Base-by-base conservation (phyloP, 805 yeast genomes). In the Kuraishia ogatae region DNA sequence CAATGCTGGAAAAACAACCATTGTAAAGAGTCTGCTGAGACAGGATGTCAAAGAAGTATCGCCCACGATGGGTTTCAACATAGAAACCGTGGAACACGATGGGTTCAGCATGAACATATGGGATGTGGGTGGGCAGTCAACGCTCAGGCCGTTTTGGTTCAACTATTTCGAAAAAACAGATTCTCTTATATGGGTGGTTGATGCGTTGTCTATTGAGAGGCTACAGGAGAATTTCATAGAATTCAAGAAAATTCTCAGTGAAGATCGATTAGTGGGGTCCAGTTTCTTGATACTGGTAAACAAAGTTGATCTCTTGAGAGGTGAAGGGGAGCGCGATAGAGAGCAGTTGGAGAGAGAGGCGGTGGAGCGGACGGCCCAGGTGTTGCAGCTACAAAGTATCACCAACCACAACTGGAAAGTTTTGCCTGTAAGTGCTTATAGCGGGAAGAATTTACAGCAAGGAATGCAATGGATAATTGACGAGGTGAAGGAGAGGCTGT, bases 71-170 rank as follows among this genome's bases (percentile, higher is more conserved):
- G 98, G 98, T 17, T 93, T 92, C 69, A 85, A 83, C 60, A 90
- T 90, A 58, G 74, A 78, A 50, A 80, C 89, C 1, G 60, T 85
- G 2, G 62, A 65, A 1, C 66, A 71, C 57, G 57, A 66, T 1
- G 75, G 69, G 11, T 74, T 62, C 58, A 72, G 71, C 39, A 63
- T 84, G 50, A 82, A 82, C 57, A 64, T 84, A 47, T 84, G 92
- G 97, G 97, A 89, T 64, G 83, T 92, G 13, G 98, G 98, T 4
- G 98, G 98, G 1, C 98, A 92, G 67, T 71, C 78, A 50, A 79
- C 93, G 1, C 73, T 92, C 48, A 72, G 98, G 51, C 84, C 92
- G 19, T 91, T 91, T 75, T 92, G 98, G 98, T 83, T 88, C 62
- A 93, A 92, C 70, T 92, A 93, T 68, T 92, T 87, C 64, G 97